Conservation (phyloP, 192 early-diverging fungal genomes). For the Helicostylum pulchrum region DNA sequence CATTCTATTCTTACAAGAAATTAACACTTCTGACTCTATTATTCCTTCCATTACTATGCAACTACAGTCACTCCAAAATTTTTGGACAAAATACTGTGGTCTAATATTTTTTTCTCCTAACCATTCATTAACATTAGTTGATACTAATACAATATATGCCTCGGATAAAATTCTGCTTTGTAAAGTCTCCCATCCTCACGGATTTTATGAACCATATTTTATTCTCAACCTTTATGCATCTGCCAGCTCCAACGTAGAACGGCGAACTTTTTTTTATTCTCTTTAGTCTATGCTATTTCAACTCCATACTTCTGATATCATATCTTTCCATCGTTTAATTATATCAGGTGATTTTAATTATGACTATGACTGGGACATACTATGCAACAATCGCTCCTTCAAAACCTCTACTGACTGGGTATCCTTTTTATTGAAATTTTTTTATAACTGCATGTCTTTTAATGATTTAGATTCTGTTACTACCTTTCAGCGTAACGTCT, state of each 20-base stretch:
- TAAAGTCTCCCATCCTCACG: not conserved
- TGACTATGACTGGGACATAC: not conserved
- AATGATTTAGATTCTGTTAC: not conserved
- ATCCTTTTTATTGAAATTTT: not conserved
- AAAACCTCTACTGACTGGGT: not conserved
- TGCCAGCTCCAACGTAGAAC: not conserved
- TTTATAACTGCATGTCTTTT: not conserved
- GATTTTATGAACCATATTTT: not conserved
- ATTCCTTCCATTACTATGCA: not conserved
- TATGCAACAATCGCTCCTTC: too few species aligned
- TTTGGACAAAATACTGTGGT: not conserved
- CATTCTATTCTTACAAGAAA: slow-evolving; percentile 6
- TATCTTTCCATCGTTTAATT: not conserved
- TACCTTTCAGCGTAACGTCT: not conserved
- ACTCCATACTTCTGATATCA: not conserved
- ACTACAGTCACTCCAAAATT: not conserved
- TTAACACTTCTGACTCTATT: not conserved
- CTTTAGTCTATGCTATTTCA: not conserved
- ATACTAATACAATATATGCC: not conserved
- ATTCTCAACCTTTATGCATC: not conserved
- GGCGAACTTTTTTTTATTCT: not conserved
- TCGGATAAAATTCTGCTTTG: not conserved
- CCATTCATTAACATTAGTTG: not conserved
- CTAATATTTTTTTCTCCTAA: not conserved
- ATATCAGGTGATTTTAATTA: not conserved